These are phyloP conservation scores for Teunomyces lycoperdinae DNA, from an alignment of 805 yeast species.

Conservation along the genomic window DNA sequence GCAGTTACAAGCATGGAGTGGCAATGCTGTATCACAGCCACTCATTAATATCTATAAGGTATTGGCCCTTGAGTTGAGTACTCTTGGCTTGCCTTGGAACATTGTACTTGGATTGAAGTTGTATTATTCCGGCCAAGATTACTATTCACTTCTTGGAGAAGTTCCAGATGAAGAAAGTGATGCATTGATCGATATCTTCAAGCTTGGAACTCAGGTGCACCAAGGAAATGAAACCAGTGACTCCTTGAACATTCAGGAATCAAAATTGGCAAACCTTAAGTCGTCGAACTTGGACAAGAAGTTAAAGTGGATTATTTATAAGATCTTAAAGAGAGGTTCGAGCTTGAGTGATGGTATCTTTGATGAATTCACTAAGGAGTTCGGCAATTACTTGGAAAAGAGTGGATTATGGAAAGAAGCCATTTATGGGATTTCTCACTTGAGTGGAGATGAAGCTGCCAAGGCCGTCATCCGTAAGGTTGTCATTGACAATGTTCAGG, in stretches of 20 bases:
- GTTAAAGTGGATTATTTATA: conserved; percentile 52
- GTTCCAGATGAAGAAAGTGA: conserved; percentile 11
- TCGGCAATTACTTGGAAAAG: conserved; percentile 49
- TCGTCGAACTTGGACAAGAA: conserved; percentile 27
- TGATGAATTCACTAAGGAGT: conserved; percentile 28
- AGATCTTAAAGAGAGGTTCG: conserved; percentile 30
- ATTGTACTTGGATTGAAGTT: conserved; percentile 55
- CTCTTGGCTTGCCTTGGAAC: conserved; percentile 61
- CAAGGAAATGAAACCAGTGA: neutral
- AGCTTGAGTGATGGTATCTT: conserved; percentile 3
- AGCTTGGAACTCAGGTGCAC: conserved; percentile 13
- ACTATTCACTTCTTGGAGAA: neutral
- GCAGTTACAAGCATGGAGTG: conserved; percentile 69
- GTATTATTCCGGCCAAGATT: conserved; percentile 41
- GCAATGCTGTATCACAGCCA: conserved; percentile 49
- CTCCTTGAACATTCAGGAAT: neutral
- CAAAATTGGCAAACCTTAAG: neutral
- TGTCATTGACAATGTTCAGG: conserved; percentile 31
- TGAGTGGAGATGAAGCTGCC: conserved; percentile 47
- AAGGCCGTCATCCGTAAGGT: conserved; percentile 37
- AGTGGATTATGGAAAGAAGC: conserved; percentile 57
- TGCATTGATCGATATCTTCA: conserved; percentile 19
- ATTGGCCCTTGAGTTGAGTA: conserved; percentile 50
- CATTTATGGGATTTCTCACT: conserved; percentile 58
- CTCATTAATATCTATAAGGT: conserved; percentile 62